Base-by-base conservation (phyloP, 371 early-diverging fungal species). In the Apophysomyces elegans region DNA sequence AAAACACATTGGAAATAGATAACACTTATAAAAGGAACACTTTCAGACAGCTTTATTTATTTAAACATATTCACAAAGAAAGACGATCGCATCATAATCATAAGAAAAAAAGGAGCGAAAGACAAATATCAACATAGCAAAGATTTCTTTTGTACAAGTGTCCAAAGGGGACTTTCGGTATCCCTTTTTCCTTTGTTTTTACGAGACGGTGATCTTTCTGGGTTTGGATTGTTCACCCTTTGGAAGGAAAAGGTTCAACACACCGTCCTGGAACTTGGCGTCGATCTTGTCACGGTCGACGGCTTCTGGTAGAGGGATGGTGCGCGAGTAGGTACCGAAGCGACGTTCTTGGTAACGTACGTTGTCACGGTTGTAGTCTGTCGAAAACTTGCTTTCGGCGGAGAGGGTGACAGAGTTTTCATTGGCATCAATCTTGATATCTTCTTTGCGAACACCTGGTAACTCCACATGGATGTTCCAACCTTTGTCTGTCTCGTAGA, bases 201-300 rank as follows among this genome's bases (percentile, higher is more conserved):
- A 67, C 7, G 45, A 37, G 18, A 67, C 45, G 37, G 56, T 58
- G 35, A 67, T 67, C 26, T 58, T 56, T 16, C 39, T 39, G n/a
- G 61, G 39, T 7, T 46, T 63, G 8, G 58, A 44, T n/a, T 56
- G 14, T 14, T 61, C 71, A 2, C 61, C 68, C 70, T 89, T 90
- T 14, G 88, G 83, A 59, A 89, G 64, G 39, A 59, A 64, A 9
- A 90, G 67, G 56, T 73, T 65, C 58, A 90, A 73, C 8, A 89
- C 81, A 32, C 90, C 90, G 58, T 89, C 69, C 8, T 85, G 65
- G 65, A 82, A 85, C 36, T 76, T 80, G 62, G 88, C 88, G 13
- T 76, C 64, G 54, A 84, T 80, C 4, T 79, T 71, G 13, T 83
- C 82, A 37, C 64, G 47, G 35, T 83, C 76, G 18, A 82, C 80